phyloP scores from a whole-genome alignment of 2,329 filamentous ascomycete genomes.

The Periglandula ipomoeae region DNA sequence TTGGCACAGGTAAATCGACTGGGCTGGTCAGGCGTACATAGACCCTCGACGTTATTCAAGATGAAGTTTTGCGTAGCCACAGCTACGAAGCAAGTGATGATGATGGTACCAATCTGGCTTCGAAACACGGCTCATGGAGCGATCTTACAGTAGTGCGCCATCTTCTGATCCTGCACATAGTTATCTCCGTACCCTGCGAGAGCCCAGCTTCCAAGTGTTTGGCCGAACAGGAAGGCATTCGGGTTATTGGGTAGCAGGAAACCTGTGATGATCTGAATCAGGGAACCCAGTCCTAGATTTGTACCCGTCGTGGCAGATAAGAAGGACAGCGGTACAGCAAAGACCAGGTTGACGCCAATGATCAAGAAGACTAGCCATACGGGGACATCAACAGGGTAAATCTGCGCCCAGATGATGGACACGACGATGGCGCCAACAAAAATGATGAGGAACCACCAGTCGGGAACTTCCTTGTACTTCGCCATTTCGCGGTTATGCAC shows the following conservation, averaged over 20 bases:
- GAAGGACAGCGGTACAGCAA: conserved; percentile 33
- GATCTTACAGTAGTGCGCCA: conserved; percentile 42
- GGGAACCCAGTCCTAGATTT: conserved; percentile 30
- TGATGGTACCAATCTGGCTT: conserved; percentile 35
- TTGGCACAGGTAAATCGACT: conserved; percentile 40
- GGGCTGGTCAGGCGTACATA: conserved; percentile 20
- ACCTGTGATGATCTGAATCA: conserved; percentile 31
- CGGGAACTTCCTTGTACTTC: conserved; percentile 33
- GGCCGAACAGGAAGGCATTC: conserved; percentile 17
- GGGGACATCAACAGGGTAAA: conserved; percentile 21
- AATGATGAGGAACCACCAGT: conserved; percentile 37
- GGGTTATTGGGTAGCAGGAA: conserved; percentile 16
- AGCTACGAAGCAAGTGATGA: conserved; percentile 37
- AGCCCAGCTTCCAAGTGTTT: conserved; percentile 15
- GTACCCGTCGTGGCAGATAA: conserved; percentile 36
- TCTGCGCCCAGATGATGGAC: conserved; percentile 19
- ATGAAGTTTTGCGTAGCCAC: conserved; percentile 35
- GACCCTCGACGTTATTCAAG: conserved; percentile 23
- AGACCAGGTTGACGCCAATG: conserved; percentile 28
- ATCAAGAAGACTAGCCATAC: conserved; percentile 34
- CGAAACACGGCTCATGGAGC: conserved; percentile 37
- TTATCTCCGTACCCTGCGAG: conserved; percentile 29
- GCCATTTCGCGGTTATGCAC: conserved; percentile 31
- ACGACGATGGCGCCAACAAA: conserved; percentile 21
- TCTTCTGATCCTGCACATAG: conserved; percentile 39